These are phyloP conservation scores for Cyberlindnera veronae DNA, from an alignment of 805 yeast species.

Conservation along the genomic window DNA sequence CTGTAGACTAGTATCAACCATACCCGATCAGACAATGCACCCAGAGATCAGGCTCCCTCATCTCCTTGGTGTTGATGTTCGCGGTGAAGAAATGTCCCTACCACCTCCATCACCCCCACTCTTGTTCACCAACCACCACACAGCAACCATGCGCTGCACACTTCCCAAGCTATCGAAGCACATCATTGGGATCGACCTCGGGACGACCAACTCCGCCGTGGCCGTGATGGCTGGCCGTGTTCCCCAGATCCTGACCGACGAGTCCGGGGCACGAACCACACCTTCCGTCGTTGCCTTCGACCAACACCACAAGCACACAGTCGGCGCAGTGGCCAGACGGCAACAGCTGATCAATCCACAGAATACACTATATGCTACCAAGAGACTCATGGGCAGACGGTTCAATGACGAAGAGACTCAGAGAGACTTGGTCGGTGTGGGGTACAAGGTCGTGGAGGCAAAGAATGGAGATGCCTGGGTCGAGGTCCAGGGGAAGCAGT, in stretches of 20 bases:
- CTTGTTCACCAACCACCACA: too few relatives aligned
- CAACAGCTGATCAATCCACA: constrained; percentile 76
- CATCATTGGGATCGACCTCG: constrained; percentile 86
- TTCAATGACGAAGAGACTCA: constrained; percentile 68
- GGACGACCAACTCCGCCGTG: constrained; percentile 85
- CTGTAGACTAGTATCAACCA: too few relatives aligned
- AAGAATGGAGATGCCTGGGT: constrained; percentile 70
- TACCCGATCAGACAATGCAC: too few relatives aligned
- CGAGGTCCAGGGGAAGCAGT: constrained; percentile 35
- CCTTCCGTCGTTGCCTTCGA: constrained; percentile 75
- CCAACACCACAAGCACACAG: too few relatives aligned
- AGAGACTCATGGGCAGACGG: constrained; percentile 73
- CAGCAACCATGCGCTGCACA: too few relatives aligned
- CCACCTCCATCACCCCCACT: too few relatives aligned
- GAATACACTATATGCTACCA: constrained; percentile 79
- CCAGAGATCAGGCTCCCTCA: too few relatives aligned
- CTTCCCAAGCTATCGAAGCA: too few relatives aligned
- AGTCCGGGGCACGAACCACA: constrained; percentile 76
- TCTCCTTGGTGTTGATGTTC: too few relatives aligned
- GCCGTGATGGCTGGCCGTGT: constrained; percentile 66
- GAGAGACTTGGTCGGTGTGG: constrained; percentile 57
- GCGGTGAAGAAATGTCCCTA: too few relatives aligned
- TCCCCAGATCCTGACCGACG: constrained; percentile 68
- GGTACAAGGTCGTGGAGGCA: constrained; percentile 58
- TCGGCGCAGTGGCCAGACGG: too few relatives aligned